Base-by-base conservation (phyloP, 1,139 yeast species). In the Zhuliangozyma blackwelliae region DNA sequence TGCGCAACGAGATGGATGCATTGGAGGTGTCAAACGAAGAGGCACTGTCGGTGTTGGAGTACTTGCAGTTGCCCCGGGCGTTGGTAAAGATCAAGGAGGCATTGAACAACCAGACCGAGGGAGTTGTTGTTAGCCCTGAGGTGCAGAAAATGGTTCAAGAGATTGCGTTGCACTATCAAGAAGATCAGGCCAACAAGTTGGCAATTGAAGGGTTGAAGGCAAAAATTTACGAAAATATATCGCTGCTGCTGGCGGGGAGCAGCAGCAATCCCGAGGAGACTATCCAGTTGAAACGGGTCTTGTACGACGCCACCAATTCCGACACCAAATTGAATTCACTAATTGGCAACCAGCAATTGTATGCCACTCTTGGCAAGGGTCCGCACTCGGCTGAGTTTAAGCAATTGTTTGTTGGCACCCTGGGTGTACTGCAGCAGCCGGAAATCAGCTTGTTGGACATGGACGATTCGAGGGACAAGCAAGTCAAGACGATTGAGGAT, bases 1-100 rank as follows among this genome's bases (percentile, higher is more conserved):
- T 89, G 37, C 72, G 98, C 48, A 72, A 68, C 37, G 92, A 87
- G 52, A 71, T 82, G 34, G 97, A 89, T 44, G 72, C 75, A 45
- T 76, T 80, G 23, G 92, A 86, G 39, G 75, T 88, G 10, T 86
- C 96, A 0, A 79, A 88, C 45, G 85, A 87, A 55, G 95, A 89
- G 52, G 68, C 84, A 36, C 60, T 72, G 1, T 86, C 96, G 1
- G 86, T 86, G 5, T 68, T 89, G 39, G 97, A 88, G 51, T 87
- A 77, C 50, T 72, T 89, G 46, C 82, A 82, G 40, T 65, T 92
- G 40, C 96, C 97, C 1, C 69, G 72, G 26, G 75, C 89, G 2
- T 54, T 89, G 21, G 68, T 68, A 10, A 77, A 76, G 25, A 57
- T 86, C 35, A 77, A 79, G 45, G 66, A 65, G 38, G 23, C 32